Base-by-base conservation (phyloP, 179 eudicot species). In the Silene coronaria region DNA sequence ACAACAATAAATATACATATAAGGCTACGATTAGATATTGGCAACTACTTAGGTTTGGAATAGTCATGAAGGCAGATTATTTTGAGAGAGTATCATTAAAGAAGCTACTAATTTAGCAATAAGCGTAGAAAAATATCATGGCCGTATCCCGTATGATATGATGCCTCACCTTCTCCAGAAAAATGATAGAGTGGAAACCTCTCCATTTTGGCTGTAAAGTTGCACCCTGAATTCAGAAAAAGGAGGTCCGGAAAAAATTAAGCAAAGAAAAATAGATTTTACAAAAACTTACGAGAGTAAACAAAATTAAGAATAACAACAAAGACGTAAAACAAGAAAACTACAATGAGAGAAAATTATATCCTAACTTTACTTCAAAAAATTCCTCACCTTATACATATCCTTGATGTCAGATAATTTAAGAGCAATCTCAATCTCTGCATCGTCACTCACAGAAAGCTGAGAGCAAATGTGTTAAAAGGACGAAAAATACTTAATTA, bases 141-240 rank as follows among this genome's bases (percentile, higher is more conserved):
- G 23, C n/a, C 12, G 22, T n/a, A n/a, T n/a, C n/a, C n/a, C 3
- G 22, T 14, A 19, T 14, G 22, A 30, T 48, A 36, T 17, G 28
- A 55, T 42, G 63, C 57, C 88, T 80, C 78, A 93, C 97, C 91
- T 80, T 80, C 79, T 87, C 96, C 67, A 88, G 94, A 77, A 89
- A 94, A 84, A 92, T 90, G 76, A 94, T 74, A 45, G 94, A 88
- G 75, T 84, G 92, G 64, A 92, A 89, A 67, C 94, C 97, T 85
- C 88, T 94, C 98, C 98, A 94, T 30, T 88, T 88, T 17, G 96
- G 92, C 65, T 75, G 69, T 45, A 94, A 76, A 71, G 63, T 83
- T 69, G 94, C 96, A 76, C 81, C 96, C 97, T 93, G 81, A 67
- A 77, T 67, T 67, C 73, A 62, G 36, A 86, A 72, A 71, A 48